Percentiles rank a stretch among this genome's conserved stretches.
Conservation (phyloP, 768 basidiomycete genomes). For the Leccinellum rugosiceps region DNA sequence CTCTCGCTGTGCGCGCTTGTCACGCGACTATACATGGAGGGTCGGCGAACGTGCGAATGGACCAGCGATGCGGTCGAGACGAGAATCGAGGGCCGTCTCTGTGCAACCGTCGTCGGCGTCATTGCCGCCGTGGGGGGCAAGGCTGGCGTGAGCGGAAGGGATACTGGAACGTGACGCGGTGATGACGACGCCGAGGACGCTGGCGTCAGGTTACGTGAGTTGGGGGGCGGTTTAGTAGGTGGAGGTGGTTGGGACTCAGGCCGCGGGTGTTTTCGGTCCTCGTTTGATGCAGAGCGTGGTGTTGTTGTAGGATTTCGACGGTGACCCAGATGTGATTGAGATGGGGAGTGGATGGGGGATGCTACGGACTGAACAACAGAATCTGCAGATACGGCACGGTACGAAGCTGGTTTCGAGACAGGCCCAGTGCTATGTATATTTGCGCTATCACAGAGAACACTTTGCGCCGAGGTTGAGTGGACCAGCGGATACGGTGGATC, state of each 20-base stretch:
- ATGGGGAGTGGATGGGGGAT: slow-evolving; percentile 22
- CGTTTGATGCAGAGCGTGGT: slow-evolving; percentile 18
- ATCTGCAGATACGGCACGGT: slow-evolving; percentile 27
- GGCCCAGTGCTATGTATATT: slow-evolving; percentile 8
- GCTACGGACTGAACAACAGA: slow-evolving; percentile 7
- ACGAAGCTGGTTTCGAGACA: slow-evolving; percentile 21
- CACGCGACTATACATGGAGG: slow-evolving; percentile 42
- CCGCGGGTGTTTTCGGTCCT: slow-evolving; percentile 23
- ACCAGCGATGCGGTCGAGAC: slow-evolving; percentile 35
- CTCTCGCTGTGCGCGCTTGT: slow-evolving; percentile 29
- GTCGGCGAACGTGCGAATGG: slow-evolving; percentile 30
- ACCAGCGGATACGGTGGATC: slow-evolving; percentile 28
- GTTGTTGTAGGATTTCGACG: slow-evolving; percentile 6
- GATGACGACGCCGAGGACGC: slow-evolving; percentile 58
- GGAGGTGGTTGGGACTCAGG: slow-evolving; percentile 16
- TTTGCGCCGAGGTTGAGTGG: slow-evolving; percentile 43
- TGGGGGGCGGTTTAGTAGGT: slow-evolving; percentile 29
- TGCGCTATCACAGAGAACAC: slow-evolving; percentile 30
- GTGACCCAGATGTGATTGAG: slow-evolving; percentile 19
- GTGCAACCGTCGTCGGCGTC: slow-evolving; percentile 45
- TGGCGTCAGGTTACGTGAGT: slow-evolving; percentile 52
- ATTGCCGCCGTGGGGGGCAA: slow-evolving; percentile 35
- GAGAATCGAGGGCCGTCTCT: slow-evolving; percentile 38
- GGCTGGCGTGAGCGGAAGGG: slow-evolving; percentile 31
- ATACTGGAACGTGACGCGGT: slow-evolving; percentile 41